These are phyloP conservation scores for Boletales sp. DNA, from an alignment of 768 basidiomycete species.

Conservation along the genomic window DNA sequence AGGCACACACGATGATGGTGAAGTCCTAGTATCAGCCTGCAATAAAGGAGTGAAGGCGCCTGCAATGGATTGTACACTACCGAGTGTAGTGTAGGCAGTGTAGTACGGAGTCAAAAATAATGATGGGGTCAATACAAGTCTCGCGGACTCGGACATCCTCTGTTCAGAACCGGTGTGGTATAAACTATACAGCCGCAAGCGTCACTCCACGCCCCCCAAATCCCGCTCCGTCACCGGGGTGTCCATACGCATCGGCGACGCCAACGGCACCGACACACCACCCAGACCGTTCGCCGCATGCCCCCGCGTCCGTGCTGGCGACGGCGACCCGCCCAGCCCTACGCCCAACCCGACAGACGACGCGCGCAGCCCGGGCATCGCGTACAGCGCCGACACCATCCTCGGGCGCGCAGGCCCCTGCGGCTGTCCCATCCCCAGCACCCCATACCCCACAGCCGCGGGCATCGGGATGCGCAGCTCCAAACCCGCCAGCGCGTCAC, in stretches of 20 bases:
- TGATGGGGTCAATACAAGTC: too few relatives aligned
- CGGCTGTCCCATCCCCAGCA: constrained; percentile 15
- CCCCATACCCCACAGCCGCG: background rate
- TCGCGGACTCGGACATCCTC: too few relatives aligned
- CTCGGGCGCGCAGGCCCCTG: constrained; percentile 34
- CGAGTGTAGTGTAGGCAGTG: too few relatives aligned
- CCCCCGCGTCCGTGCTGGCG: constrained; percentile 3
- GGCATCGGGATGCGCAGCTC: constrained; percentile 62
- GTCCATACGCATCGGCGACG: background rate
- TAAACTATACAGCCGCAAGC: too few relatives aligned
- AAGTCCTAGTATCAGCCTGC: background rate
- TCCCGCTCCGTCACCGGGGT: constrained; percentile 5
- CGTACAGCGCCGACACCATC: constrained; percentile 60
- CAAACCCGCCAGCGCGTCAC: constrained; percentile 41
- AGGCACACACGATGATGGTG: background rate
- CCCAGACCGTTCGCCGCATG: background rate
- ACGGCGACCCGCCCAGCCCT: constrained; percentile 17
- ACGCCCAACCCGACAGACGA: constrained; percentile 28
- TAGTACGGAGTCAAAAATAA: too few relatives aligned
- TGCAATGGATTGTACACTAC: too few relatives aligned
- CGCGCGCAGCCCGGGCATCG: constrained; percentile 52
- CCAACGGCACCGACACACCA: background rate
- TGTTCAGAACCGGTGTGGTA: too few relatives aligned
- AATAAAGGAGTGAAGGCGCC: too few relatives aligned
- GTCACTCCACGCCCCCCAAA: constrained; percentile 23